These are phyloP conservation scores for Echria macrotheca DNA, from an alignment of 495 filamentous ascomycete species.

Conservation along the genomic window DNA sequence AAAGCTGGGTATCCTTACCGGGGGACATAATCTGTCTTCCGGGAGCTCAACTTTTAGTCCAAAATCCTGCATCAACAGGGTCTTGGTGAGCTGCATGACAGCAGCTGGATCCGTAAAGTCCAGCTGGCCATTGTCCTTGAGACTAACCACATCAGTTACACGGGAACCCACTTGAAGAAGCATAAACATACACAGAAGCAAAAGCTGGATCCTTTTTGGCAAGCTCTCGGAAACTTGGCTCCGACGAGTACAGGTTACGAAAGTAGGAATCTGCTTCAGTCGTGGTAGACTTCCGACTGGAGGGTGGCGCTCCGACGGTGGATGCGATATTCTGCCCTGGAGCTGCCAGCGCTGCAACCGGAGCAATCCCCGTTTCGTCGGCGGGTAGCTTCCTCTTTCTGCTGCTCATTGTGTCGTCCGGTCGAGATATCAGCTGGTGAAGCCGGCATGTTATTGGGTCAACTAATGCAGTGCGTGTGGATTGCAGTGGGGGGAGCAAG, in stretches of 20 bases:
- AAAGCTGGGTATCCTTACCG: conserved; percentile 45
- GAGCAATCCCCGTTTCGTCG: neutral
- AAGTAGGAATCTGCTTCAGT: conserved; percentile 30
- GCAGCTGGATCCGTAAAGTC: conserved; percentile 78
- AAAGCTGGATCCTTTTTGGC: conserved; percentile 30
- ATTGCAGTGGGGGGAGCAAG: too few relatives aligned
- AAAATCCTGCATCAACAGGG: conserved; percentile 72
- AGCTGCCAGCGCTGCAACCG: neutral
- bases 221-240: conserved; percentile 33
- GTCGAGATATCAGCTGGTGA: neutral
- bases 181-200: conserved; percentile 17
- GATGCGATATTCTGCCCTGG: neutral
- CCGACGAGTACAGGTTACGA: conserved; percentile 28
- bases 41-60: conserved; percentile 64
- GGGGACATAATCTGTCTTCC: conserved; percentile 80
- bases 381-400: conserved; percentile 23
- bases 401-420: conserved; percentile 8
- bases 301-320: neutral
- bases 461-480: too few relatives aligned
- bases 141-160: too few relatives aligned
- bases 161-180: too few relatives aligned
- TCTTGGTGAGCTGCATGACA: conserved; percentile 77
- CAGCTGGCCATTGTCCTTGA: conserved; percentile 60
- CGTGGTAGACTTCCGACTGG: neutral
- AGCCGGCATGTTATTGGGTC: neutral